A percentile compares a stretch with the other conserved stretches of the same genome.
These are phyloP conservation scores for Gonium pectorale DNA, from an alignment of 139 green algal species.

Conservation along the genomic window DNA sequence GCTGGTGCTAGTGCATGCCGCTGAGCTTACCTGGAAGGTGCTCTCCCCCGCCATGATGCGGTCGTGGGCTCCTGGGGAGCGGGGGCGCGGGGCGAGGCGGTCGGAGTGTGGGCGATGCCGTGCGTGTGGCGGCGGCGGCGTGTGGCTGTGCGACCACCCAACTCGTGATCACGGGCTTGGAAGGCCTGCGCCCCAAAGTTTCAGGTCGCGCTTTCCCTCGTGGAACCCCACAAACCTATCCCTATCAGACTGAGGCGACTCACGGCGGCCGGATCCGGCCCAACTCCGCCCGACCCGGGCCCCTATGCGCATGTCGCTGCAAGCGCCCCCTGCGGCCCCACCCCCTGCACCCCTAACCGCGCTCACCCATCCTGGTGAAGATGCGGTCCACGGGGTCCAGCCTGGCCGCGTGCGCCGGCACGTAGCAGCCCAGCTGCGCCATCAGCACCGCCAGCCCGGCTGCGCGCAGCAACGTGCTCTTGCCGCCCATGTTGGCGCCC, in stretches of 20 bases:
- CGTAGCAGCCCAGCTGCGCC: conserved; percentile 87
- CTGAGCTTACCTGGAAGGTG: conserved; percentile 80
- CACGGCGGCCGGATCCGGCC: too few species aligned
- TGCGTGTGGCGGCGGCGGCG: conserved; percentile 4
- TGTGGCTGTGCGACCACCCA: too few species aligned
- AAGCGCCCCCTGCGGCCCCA: too few species aligned
- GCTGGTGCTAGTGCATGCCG: not conserved
- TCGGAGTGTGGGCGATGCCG: too few species aligned
- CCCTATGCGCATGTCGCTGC: too few species aligned
- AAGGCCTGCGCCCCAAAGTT: too few species aligned
- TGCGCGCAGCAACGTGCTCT: conserved; percentile 92
- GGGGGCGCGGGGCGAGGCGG: too few species aligned
- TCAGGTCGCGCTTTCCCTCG: too few species aligned
- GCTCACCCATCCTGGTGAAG: conserved; percentile 88
- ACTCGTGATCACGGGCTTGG: too few species aligned
- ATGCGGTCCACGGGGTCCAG: conserved; percentile 84
- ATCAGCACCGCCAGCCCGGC: conserved; percentile 87
- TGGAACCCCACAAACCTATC: not conserved
- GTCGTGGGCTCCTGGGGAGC: conserved; percentile 81
- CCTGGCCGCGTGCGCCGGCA: conserved; percentile 71
- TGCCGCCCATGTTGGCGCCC: conserved; percentile 97
- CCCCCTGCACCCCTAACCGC: too few species aligned
- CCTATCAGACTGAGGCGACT: too few species aligned
- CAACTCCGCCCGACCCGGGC: too few species aligned
- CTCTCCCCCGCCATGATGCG: conserved; percentile 90